Evolutionary conservation across 2,329 filamentous ascomycete genomes (phyloP).

Genomic region (Emergomyces pasteurianus): DNA sequence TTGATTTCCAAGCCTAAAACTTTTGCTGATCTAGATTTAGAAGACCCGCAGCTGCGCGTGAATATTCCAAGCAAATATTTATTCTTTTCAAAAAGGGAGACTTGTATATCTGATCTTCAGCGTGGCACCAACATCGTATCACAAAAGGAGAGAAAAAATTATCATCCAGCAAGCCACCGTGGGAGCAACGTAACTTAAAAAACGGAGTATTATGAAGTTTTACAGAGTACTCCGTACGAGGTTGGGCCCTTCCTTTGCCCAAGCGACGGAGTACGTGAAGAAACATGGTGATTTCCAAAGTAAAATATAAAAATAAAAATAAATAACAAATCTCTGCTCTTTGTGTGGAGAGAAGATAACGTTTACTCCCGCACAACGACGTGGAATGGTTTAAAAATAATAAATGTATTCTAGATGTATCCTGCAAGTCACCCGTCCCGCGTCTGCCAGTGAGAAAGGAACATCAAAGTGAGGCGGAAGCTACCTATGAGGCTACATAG

Average conservation of each 20-base stretch:
- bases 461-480: slow-evolving; percentile 1
- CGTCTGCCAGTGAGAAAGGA: background rate
- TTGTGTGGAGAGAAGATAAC: background rate
- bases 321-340: background rate
- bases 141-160: background rate
- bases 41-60: background rate
- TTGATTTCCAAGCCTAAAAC: background rate
- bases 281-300: background rate
- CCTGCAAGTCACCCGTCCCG: background rate
- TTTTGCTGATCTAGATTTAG: background rate
- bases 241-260: no score
- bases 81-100: background rate
- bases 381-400: background rate
- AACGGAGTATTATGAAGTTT: no score
- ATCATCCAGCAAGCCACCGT: background rate
- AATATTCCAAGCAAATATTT: background rate
- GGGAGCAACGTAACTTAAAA: no score
- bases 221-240: no score
- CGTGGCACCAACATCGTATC: background rate
- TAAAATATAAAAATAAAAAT: no score
- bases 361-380: background rate
- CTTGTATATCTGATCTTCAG: background rate
- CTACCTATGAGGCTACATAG: background rate
- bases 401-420: background rate
- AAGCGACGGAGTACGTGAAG: no score